These are phyloP conservation scores for Geranium rotundifolium DNA, from an alignment of 345 rosid species.

Conservation along the genomic window DNA sequence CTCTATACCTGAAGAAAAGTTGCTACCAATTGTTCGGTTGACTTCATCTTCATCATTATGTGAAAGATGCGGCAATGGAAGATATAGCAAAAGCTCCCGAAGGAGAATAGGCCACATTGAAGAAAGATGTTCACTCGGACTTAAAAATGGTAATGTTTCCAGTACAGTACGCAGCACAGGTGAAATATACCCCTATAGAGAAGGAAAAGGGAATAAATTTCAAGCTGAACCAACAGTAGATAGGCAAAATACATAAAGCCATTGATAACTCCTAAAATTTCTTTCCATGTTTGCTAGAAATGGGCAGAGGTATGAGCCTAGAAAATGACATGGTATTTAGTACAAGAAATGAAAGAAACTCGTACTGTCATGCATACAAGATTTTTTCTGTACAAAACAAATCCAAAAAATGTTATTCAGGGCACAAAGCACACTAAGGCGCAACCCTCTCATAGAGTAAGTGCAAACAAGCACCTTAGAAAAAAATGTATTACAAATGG, in stretches of 20 bases:
- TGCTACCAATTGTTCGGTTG: constrained; percentile 22
- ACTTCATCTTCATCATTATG: constrained; percentile 43
- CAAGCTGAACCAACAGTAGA: neutral
- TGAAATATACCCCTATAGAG: constrained; percentile 60
- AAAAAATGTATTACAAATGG: too few relatives aligned
- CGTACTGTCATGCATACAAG: too few relatives aligned
- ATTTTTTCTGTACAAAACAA: too few relatives aligned
- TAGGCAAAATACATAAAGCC: neutral
- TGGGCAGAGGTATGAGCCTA: too few relatives aligned
- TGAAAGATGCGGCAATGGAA: constrained; percentile 42
- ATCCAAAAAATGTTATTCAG: too few relatives aligned
- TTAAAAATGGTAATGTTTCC: constrained; percentile 64
- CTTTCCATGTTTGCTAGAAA: too few relatives aligned
- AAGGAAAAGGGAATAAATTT: constrained; percentile 5
- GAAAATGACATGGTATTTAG: too few relatives aligned
- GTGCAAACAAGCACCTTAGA: too few relatives aligned
- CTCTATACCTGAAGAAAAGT: constrained; percentile 26
- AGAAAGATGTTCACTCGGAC: constrained; percentile 67
- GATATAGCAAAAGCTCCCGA: constrained; percentile 59
- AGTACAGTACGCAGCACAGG: constrained; percentile 71
- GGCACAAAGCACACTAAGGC: too few relatives aligned
- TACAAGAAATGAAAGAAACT: too few relatives aligned
- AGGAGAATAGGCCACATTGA: constrained; percentile 78
- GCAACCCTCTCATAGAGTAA: too few relatives aligned
- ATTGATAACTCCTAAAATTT: too few relatives aligned